Evolutionary conservation across 352 stramenopile genomes (phyloP), one percentile per base, ranked within the genome.

Genomic region (Pythium chondricola): DNA sequence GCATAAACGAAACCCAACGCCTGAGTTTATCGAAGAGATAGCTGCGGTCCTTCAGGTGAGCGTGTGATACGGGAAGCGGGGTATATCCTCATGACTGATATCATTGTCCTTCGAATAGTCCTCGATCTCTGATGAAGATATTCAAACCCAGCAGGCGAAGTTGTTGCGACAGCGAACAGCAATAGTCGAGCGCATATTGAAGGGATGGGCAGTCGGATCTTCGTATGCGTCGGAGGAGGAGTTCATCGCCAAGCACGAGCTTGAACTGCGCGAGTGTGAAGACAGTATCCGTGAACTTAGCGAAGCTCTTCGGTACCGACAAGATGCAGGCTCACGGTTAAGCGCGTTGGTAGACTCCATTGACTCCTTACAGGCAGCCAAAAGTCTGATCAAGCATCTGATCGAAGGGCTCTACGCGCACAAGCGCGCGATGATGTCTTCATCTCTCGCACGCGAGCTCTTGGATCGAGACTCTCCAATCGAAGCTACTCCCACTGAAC

Each of bases 281-380:
- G 68, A 85, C 18, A 71, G 54, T 30, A 85, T 90, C 51, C 65
- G 61, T 5, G 64, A 83, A 13, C 61, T 89, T 27, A 66, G 50
- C 14, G 66, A 71, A 17, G 64, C 67, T 13, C 55, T 88, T 11
- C 49, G 54, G 13, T 52, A 61, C 18, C 37, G 43, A 35, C 32
- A 48, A n/a, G 24, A 45, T 27, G 11, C 42, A 43, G 48, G 39
- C 22, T 32, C 48, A 9, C 51, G 24, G 24, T 37, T 41, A 5
- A 42, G 2, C 10, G 40, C 30, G 33, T 52, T 74, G 32, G 42
- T 88, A 16, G 65, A 83, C 41, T 69, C 64, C 0, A 61, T 88
- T 8, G 54, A 64, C 7, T 77, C 61, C 2, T 27, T 85, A 14
- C 59, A 79, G 30, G 29, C 58, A 3, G 65, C 73, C 6, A 83